Percentiles rank a stretch among this genome's conserved stretches.
phyloP scores from a whole-genome alignment of 306 rosid species.

The Dryas drummondii region DNA sequence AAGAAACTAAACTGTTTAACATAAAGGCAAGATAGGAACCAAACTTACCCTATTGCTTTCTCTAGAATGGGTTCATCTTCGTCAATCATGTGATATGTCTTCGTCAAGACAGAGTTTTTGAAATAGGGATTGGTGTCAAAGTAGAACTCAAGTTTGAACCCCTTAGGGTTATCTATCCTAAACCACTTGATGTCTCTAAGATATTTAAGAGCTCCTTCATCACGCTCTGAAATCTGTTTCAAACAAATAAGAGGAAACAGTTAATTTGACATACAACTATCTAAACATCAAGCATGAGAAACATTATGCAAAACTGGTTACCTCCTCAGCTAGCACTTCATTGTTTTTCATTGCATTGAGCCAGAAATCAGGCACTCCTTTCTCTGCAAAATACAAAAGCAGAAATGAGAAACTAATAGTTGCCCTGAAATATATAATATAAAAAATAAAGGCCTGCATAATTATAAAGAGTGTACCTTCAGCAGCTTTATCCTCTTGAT shows the following conservation, averaged over 20 bases:
- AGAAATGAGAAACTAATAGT: constrained; percentile 10
- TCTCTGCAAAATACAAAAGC: constrained; percentile 44
- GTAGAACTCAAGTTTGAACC: constrained; percentile 84
- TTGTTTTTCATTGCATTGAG: constrained; percentile 87
- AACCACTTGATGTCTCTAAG: constrained; percentile 85
- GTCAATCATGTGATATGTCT: constrained; percentile 89
- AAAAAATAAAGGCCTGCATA: neutral
- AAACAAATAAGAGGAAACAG: constrained; percentile 8
- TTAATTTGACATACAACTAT: neutral
- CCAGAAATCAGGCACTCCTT: constrained; percentile 91
- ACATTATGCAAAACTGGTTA: constrained; percentile 24
- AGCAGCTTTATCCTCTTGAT: constrained; percentile 40
- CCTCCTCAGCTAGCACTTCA: constrained; percentile 89
- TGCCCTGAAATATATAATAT: neutral
- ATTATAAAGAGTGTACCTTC: constrained; percentile 39
- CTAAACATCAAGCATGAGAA: constrained; percentile 3
- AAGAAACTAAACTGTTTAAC: neutral
- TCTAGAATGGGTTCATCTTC: constrained; percentile 89
- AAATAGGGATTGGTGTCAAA: constrained; percentile 77
- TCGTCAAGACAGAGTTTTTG: constrained; percentile 69
- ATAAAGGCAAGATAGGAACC: constrained; percentile 1
- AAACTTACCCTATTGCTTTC: constrained; percentile 79
- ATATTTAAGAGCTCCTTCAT: constrained; percentile 83
- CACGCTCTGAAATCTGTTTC: constrained; percentile 77
- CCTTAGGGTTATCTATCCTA: constrained; percentile 76